A percentile compares a stretch with the other conserved stretches of the same genome.
Evolutionary conservation across 208 protist genomes (phyloP).

Genomic region (Trypanosoma avium): DNA sequence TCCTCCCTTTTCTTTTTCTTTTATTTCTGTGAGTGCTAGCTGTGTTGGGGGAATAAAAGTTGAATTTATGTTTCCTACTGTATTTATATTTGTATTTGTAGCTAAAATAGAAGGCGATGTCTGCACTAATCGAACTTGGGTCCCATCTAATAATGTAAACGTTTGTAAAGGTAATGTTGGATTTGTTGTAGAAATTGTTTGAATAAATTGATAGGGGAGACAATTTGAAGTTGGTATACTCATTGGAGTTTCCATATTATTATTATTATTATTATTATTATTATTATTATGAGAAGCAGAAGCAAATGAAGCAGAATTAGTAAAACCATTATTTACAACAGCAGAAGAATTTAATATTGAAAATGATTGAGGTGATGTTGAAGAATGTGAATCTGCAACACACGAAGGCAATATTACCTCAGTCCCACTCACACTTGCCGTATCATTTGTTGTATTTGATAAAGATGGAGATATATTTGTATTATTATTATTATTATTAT

Average conservation of each 20-base stretch:
- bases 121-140: neutral
- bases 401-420: too few relatives aligned
- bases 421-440: too few relatives aligned
- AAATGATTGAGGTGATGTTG: too few relatives aligned
- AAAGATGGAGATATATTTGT: neutral
- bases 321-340: too few relatives aligned
- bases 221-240: neutral
- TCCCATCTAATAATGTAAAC: neutral
- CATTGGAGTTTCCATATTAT: too few relatives aligned
- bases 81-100: neutral
- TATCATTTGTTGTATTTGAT: too few relatives aligned
- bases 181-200: neutral
- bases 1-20: neutral
- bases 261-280: too few relatives aligned
- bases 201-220: neutral
- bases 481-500: neutral
- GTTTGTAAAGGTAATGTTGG: neutral
- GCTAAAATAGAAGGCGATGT: neutral
- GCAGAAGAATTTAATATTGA: too few relatives aligned
- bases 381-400: too few relatives aligned
- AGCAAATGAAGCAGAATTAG: too few relatives aligned
- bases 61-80: neutral
- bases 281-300: too few relatives aligned
- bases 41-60: neutral
- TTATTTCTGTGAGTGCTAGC: neutral